Conservation (phyloP, 139 green algal genomes). For the Microglena sp. region DNA sequence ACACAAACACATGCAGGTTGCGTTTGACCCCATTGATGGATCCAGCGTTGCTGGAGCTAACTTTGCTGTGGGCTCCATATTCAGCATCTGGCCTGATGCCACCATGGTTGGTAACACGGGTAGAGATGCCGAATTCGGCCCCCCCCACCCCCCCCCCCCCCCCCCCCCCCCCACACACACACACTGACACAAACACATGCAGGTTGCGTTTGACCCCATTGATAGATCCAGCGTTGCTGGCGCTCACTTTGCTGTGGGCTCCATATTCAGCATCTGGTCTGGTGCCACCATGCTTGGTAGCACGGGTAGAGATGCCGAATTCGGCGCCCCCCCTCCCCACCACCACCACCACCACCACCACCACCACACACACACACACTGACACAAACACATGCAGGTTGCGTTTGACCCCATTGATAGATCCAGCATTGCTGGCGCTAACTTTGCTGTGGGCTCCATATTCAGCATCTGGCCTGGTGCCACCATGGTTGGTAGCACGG, state of each 20-base stretch:
- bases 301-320: slow-evolving; percentile 38
- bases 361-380: too few relatives aligned
- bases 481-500: slow-evolving; percentile 40
- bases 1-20: too few relatives aligned
- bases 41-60: slow-evolving; percentile 63
- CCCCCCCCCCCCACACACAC: too few relatives aligned
- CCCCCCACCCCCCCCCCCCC: too few relatives aligned
- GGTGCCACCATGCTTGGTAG: slow-evolving; percentile 50
- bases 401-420: slow-evolving; percentile 81
- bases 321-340: too few relatives aligned
- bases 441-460: slow-evolving; percentile 75
- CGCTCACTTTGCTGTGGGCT: slow-evolving; percentile 70
- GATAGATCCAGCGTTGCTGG: slow-evolving; percentile 68
- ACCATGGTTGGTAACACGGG: too few relatives aligned
- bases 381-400: too few relatives aligned
- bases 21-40: slow-evolving; percentile 80
- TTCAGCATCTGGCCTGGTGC: slow-evolving; percentile 73
- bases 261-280: slow-evolving; percentile 75
- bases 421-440: slow-evolving; percentile 58
- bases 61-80: slow-evolving; percentile 76
- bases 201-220: slow-evolving; percentile 79
- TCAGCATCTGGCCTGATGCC: slow-evolving; percentile 71
- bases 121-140: too few relatives aligned
- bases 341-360: too few relatives aligned
- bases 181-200: too few relatives aligned